phyloP scores from a whole-genome alignment of 805 yeast genomes.

The Candida dajiaensis region DNA sequence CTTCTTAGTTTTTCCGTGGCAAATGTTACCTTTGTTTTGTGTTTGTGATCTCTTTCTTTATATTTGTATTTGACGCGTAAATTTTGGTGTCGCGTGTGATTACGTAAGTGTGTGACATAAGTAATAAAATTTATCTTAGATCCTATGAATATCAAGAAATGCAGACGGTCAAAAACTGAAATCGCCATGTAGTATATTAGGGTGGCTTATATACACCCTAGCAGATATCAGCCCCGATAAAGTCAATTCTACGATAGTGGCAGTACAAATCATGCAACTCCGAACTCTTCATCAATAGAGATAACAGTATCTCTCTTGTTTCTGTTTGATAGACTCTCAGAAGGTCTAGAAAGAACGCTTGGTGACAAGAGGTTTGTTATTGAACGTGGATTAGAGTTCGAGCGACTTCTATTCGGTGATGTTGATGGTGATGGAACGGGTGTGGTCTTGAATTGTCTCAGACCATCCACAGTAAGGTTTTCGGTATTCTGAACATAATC shows the following conservation, averaged over 20 bases:
- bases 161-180: too few relatives aligned
- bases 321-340: slow-evolving; percentile 16
- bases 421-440: slow-evolving; percentile 16
- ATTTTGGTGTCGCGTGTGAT: too few relatives aligned
- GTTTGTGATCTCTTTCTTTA: not conserved
- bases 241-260: too few relatives aligned
- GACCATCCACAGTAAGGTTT: slow-evolving; percentile 11
- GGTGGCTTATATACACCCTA: too few relatives aligned
- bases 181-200: too few relatives aligned
- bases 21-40: not conserved
- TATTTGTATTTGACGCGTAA: not conserved
- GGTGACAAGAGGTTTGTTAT: slow-evolving; percentile 5
- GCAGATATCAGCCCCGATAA: too few relatives aligned
- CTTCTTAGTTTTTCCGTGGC: not conserved
- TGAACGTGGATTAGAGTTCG: slow-evolving; percentile 8
- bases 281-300: not conserved
- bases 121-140: too few relatives aligned
- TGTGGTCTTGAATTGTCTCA: slow-evolving; percentile 21
- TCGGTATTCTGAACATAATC: not conserved
- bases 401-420: slow-evolving; percentile 18
- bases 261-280: not conserved
- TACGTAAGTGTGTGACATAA: too few relatives aligned
- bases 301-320: slow-evolving; percentile 6
- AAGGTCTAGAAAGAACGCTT: slow-evolving; percentile 13
- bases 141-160: too few relatives aligned